A percentile compares a stretch with the other conserved stretches of the same genome.
These are phyloP conservation scores for Cryptococcus sp. DNA, from an alignment of 1,284 basidiomycete species.

Conservation along the genomic window DNA sequence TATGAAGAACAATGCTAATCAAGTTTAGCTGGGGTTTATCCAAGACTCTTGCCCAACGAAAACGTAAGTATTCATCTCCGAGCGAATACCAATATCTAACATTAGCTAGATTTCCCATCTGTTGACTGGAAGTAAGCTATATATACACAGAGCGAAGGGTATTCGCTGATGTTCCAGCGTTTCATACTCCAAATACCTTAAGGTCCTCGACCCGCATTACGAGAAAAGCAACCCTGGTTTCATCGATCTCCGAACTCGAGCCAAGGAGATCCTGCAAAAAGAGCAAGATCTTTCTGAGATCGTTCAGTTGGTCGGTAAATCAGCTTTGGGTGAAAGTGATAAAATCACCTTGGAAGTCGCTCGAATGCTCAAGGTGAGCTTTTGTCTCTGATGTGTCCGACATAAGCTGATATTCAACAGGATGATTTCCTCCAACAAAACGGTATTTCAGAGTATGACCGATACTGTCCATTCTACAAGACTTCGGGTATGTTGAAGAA, in stretches of 20 bases:
- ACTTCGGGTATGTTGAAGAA: slow-evolving; percentile 93
- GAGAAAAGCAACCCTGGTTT: slow-evolving; percentile 88
- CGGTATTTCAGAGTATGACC: slow-evolving; percentile 96
- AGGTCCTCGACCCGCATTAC: slow-evolving; percentile 90
- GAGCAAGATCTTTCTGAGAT: slow-evolving; percentile 98
- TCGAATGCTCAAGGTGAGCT: slow-evolving; percentile 69
- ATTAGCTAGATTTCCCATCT: slow-evolving; percentile 70
- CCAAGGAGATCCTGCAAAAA: slow-evolving; percentile 96
- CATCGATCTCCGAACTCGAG: slow-evolving; percentile 81
- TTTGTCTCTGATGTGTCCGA: not conserved
- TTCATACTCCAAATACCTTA: slow-evolving; percentile 98
- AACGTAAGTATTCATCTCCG: slow-evolving; percentile 10
- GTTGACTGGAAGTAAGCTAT: slow-evolving; percentile 83
- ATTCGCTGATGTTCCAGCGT: slow-evolving; percentile 45
- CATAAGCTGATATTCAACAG: slow-evolving; percentile 51
- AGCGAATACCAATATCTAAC: too few species aligned
- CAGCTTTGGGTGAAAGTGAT: slow-evolving; percentile 92
- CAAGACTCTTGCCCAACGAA: slow-evolving; percentile 77
- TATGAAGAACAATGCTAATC: not conserved
- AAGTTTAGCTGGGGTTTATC: slow-evolving; percentile 43
- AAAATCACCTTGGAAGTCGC: slow-evolving; percentile 99
- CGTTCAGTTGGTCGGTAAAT: slow-evolving; percentile 98
- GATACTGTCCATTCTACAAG: slow-evolving; percentile 98
- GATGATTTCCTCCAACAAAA: slow-evolving; percentile 99
- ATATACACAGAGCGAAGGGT: not conserved